These are phyloP conservation scores for Coccinonectria pachysandricola DNA, from an alignment of 2,329 filamentous ascomycete genomes.

Conservation along the genomic window DNA sequence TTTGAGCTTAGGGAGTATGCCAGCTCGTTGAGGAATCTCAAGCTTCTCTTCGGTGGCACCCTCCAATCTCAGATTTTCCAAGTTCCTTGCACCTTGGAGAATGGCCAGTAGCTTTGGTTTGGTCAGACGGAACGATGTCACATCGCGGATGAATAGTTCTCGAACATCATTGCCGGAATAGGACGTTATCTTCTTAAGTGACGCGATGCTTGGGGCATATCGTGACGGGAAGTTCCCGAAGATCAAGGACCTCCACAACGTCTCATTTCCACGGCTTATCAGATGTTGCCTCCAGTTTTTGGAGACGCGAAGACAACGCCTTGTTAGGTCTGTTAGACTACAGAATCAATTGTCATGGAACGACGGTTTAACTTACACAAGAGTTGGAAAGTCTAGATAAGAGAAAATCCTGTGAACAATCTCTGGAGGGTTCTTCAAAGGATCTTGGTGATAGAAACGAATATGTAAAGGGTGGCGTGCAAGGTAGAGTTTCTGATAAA, in stretches of 20 bases:
- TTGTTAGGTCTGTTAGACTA: slow-evolving; percentile 6
- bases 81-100: slow-evolving; percentile 14
- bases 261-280: slow-evolving; percentile 17
- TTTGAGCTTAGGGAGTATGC: slow-evolving; percentile 12
- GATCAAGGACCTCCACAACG: slow-evolving; percentile 22
- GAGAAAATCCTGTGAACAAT: slow-evolving; percentile 27
- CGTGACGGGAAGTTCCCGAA: slow-evolving; percentile 15
- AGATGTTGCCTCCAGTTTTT: slow-evolving; percentile 23
- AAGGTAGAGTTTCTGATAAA: slow-evolving; percentile 27
- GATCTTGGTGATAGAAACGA: slow-evolving; percentile 25
- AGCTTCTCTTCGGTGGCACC: slow-evolving; percentile 11
- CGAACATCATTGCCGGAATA: slow-evolving; percentile 23
- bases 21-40: slow-evolving; percentile 11
- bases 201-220: slow-evolving; percentile 13
- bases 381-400: slow-evolving; percentile 22
- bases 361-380: slow-evolving; percentile 23
- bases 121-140: slow-evolving; percentile 18
- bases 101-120: slow-evolving; percentile 20
- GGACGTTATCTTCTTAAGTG: slow-evolving; percentile 20
- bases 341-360: too few species aligned
- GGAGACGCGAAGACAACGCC: slow-evolving; percentile 23
- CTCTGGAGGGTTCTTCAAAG: slow-evolving; percentile 26
- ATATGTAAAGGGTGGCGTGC: slow-evolving; percentile 25
- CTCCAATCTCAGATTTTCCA: slow-evolving; percentile 16
- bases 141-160: slow-evolving; percentile 17